Evolutionary conservation across 176 grass and related monocot species (phyloP), one percentile per base, ranked within the genome.

Genomic region (Carex littledalei): DNA sequence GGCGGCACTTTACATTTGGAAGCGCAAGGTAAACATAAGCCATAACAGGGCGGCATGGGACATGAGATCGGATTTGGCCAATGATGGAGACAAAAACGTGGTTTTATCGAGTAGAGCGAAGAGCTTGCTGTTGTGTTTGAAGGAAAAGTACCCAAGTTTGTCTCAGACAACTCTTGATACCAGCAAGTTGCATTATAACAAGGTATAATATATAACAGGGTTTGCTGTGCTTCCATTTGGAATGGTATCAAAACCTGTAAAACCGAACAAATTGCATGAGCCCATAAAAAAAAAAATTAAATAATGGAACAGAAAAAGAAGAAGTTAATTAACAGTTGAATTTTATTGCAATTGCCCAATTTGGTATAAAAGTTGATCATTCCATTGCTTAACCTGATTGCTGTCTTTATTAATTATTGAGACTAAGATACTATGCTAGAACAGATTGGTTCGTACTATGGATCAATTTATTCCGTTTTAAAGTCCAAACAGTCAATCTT

Each of bases 101-200:
- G 59, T 97, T 79, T 85, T 97, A 8, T 89, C 86, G 84, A 88
- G 84, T 73, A 91, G 94, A 57, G 92, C 94, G 14, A 90, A 91
- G 82, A 87, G 89, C 65, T 32, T 94, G 26, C 34, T 97, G 72
- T 45, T 94, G 37, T 93, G 89, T 86, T 80, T 97, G 87, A 97
- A 97, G 80, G 92, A 97, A 55, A 92, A 92, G 47, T 97, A 94
- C 60, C 94, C 94, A 39, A 88, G 92, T 47, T 83, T 97, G 47
- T 91, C 94, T 5, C 94, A 97, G 67, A 97, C 94, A 18, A 93
- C 90, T 35, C 80, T 97, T 75, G 94, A 97, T 81, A 89, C 89
- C 62, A 93, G 92, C 92, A 97, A 97, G 63, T 91, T 97, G 84
- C 89, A 97, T 32, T 97, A 88, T 86, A 97, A 97, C 20, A 97